Conservation (phyloP, 2,329 filamentous ascomycete species). For the Phialocephala subalpina region DNA sequence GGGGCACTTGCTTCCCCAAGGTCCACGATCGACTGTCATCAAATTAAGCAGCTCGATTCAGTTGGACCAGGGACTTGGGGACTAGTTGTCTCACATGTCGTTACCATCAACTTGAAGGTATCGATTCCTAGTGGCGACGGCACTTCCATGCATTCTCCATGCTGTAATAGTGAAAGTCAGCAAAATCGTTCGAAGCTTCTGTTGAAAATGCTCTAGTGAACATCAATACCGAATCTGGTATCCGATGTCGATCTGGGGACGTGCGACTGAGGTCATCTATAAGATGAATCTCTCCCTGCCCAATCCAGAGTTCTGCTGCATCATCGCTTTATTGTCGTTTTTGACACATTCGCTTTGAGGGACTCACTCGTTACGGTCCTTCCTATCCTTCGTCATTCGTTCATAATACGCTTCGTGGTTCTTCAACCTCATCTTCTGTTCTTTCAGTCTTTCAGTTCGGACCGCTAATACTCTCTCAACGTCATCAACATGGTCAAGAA, state of each 20-base stretch:
- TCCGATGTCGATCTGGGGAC: background rate
- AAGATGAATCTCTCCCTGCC: background rate
- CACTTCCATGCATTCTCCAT: background rate
- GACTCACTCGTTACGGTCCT: constrained; percentile 11
- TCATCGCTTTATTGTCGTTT: background rate
- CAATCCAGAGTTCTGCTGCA: background rate
- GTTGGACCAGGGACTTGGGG: background rate
- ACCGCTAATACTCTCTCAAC: background rate
- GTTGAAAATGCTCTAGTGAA: background rate
- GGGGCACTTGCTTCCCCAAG: background rate
- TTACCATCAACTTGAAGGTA: background rate
- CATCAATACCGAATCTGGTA: background rate
- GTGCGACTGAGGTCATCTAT: background rate
- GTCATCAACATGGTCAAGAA: constrained; percentile 14
- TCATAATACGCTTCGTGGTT: background rate
- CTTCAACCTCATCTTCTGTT: background rate
- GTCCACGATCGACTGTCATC: background rate
- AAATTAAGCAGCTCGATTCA: background rate
- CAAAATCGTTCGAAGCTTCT: background rate
- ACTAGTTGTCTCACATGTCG: background rate
- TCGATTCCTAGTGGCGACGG: background rate
- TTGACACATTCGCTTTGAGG: background rate
- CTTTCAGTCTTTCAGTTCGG: background rate
- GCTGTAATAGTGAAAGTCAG: background rate
- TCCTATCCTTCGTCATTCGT: background rate